Base-by-base conservation (phyloP, 169 alveolate genomes). In the Babesia divergens region DNA sequence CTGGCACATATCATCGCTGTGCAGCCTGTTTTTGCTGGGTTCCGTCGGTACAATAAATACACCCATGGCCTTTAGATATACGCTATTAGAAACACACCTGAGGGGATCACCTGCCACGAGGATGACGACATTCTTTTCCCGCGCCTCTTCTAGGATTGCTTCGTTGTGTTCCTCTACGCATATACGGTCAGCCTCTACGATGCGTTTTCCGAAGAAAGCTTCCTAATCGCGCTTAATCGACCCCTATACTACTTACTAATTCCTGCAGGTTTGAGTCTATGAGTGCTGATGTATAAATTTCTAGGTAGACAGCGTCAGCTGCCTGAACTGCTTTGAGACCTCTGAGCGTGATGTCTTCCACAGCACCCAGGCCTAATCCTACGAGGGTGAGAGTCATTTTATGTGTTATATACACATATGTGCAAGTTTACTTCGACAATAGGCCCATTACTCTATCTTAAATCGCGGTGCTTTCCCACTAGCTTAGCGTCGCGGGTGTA, bases 91-190 rank as follows among this genome's bases (percentile, higher is more conserved):
- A n/a, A 54, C 52, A 2, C 22, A 75, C 84, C 84, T 77, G 49
- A 86, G 94, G 11, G 98, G 98, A 79, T 95, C 99, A 14, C 99
- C 98, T 7, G 94, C 98, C 18, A 96, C 98, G 35, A 96, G 77
- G 52, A 96, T 82, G 5, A 94, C 94, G 13, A 95, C 95, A 37
- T 89, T 79, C 24, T 91, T 82, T 18, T 85, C 79, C 56, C 75
- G 90, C 31, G 98, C 96, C 65, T 91, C 93, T 31, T 89, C 89
- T 56, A 96, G 82, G 65, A 95, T 95, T 22, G 80, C 82, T 29
- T 95, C 98, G 44, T 94, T 87, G 34, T 91, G 92, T 35, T 92
- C 94, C 84, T 96, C 99, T 0, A 96, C 95, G 86, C 91, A 83
- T 62, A 92, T 95, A 64, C 99, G 87, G 72, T 95, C 98, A 5